Percentiles rank a stretch among this genome's conserved stretches.
phyloP scores from a whole-genome alignment of 2,329 filamentous ascomycete species.

The Acephala macrosclerotiorum region DNA sequence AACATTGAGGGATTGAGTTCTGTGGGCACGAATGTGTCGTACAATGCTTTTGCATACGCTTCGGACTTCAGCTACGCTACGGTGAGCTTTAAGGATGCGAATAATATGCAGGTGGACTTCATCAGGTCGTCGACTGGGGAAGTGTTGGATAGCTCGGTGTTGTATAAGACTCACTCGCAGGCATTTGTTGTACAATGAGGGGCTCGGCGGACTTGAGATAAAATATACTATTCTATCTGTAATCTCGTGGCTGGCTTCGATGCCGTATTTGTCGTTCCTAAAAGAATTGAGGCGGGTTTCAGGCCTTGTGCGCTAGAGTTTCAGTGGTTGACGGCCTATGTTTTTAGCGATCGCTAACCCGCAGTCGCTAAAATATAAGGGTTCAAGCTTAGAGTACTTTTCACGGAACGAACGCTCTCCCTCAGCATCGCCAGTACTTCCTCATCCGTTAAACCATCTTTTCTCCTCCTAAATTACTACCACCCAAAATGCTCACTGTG shows the following conservation, averaged over 20 bases:
- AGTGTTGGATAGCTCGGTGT: conserved; percentile 53
- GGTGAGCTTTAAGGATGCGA: conserved; percentile 53
- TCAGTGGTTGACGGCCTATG: no score
- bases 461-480: conserved; percentile 1
- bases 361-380: no score
- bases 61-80: conserved; percentile 61
- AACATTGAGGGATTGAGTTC: conserved; percentile 45
- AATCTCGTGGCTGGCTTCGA: no score
- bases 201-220: background rate
- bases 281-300: no score
- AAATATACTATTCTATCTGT: background rate
- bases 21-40: conserved; percentile 51
- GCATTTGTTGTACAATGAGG: conserved; percentile 53
- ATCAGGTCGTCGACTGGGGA: conserved; percentile 55
- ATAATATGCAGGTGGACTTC: conserved; percentile 59
- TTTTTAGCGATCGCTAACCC: no score
- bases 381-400: no score
- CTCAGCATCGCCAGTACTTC: no score
- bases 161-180: conserved; percentile 56
- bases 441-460: no score
- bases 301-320: no score
- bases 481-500: conserved; percentile 50
- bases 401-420: no score
- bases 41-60: conserved; percentile 57
- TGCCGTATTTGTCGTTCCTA: no score